These are phyloP conservation scores for Sungouiella blattae DNA, from an alignment of 805 yeast species.

Conservation along the genomic window DNA sequence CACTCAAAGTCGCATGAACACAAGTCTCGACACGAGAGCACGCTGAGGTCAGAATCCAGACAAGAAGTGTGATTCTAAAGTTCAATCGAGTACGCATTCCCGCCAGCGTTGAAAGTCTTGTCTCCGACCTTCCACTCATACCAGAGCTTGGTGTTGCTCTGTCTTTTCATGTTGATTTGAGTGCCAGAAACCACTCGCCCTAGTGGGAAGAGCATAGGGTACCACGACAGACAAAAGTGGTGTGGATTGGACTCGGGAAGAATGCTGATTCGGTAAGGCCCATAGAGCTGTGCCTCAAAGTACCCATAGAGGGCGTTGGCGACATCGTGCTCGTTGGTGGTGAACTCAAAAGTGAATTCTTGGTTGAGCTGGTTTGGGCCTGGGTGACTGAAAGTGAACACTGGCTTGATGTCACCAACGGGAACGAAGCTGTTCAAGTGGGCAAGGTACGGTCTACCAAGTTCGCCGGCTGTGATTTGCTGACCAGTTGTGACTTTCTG, in stretches of 20 bases:
- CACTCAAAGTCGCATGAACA: too few relatives aligned
- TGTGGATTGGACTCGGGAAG: conserved; percentile 5
- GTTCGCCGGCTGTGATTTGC: too few relatives aligned
- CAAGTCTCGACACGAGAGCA: too few relatives aligned
- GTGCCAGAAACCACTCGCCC: too few relatives aligned
- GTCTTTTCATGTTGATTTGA: too few relatives aligned
- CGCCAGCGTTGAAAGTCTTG: conserved; percentile 17
- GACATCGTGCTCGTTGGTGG: conserved; percentile 30
- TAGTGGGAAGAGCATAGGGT: conserved; percentile 35
- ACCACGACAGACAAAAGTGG: conserved; percentile 35
- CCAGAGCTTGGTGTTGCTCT: conserved; percentile 14
- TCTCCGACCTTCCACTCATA: conserved; percentile 25
- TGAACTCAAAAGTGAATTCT: conserved; percentile 40
- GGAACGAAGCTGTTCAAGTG: conserved; percentile 14
- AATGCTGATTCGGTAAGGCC: conserved; percentile 52
- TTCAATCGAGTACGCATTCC: conserved; percentile 11
- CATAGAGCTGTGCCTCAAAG: conserved; percentile 68
- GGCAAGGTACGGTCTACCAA: conserved; percentile 26
- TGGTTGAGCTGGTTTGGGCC: conserved; percentile 18
- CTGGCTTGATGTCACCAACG: conserved; percentile 40
- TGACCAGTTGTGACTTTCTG: too few relatives aligned
- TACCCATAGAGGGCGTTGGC: conserved; percentile 71
- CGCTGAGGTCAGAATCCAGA: too few relatives aligned
- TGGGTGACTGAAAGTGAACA: conserved; percentile 67
- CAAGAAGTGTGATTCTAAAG: too few relatives aligned